Base-by-base conservation (phyloP, 2,329 filamentous ascomycete species). In the Talaromyces sp. region DNA sequence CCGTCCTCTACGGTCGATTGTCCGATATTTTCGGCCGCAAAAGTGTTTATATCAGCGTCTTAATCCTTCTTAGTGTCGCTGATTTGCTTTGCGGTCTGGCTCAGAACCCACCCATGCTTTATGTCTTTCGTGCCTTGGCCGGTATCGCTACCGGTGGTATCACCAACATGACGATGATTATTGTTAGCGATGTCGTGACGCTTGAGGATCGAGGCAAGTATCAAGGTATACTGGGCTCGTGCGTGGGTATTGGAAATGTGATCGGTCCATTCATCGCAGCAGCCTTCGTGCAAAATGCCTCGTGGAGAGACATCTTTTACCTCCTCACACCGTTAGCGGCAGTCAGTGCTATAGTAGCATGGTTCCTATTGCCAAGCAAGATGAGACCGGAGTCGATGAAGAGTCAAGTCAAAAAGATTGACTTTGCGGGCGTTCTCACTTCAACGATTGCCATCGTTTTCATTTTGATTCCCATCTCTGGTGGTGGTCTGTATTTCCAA, bases 71-170 rank as follows among this genome's bases (percentile, higher is more conserved):
- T 5, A 79, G 81, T 8, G 64, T 89, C 14, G 84, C 83, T 1
- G 86, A 88, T 70, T 73, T 90, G 58, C 76, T 87, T 0, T 89
- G 87, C 70, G 85, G 85, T 1, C 78, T 89, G 31, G 80, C 85
- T 0, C 78, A 81, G 45, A 86, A 81, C 65, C 80, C 83, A 0
- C 79, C 83, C 22, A 85, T 86, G 79, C 82, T 90, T 31, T 89
- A 88, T 74, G 79, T 84, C 22, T 89, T 88, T 70, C 81, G 87
- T 41, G 87, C 80, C 3, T 70, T 88, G 22, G 83, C 86, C 10
- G 87, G 87, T 62, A 78, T 89, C n/a, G 87, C 85, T 10, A 84
- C 83, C 50, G 87, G 87, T 1, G 87, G 87, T 10, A 83, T 89
- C 57, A 83, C 80, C 33, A 85, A 84, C 24, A 73, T 88, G 54